Conservation (phyloP, 202 grass and related monocot genomes). For the Schoenoplectus triqueter region DNA sequence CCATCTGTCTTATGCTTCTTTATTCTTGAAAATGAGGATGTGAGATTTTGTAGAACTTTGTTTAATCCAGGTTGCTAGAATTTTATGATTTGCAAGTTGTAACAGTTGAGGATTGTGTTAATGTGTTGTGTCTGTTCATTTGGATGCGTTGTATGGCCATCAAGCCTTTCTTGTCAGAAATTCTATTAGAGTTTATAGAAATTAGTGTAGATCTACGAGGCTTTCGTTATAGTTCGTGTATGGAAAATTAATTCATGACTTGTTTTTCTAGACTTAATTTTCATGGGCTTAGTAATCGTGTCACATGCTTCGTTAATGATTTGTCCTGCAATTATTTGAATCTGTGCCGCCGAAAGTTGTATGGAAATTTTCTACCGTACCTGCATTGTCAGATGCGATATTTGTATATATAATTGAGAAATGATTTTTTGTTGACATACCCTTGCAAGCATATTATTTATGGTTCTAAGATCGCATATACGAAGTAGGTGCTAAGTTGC, state of each 20-base stretch:
- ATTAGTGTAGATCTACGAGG: neutral
- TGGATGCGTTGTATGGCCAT: neutral
- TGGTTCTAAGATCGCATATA: too few relatives aligned
- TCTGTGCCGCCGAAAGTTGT: neutral
- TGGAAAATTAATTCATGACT: neutral
- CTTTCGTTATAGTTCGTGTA: neutral
- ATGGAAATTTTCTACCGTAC: too few relatives aligned
- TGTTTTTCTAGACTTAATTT: neutral
- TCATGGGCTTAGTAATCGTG: neutral
- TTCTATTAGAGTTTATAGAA: neutral
- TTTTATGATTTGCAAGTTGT: neutral
- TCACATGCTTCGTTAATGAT: neutral
- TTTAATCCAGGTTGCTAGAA: slow-evolving; percentile 19
- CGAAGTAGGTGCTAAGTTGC: neutral
- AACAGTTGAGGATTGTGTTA: neutral
- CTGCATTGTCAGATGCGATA: neutral
- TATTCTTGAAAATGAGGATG: slow-evolving; percentile 23
- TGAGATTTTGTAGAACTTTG: slow-evolving; percentile 34
- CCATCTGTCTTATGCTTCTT: slow-evolving; percentile 12
- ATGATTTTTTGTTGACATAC: neutral
- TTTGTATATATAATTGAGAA: neutral
- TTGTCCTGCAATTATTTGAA: neutral
- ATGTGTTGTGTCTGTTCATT: neutral
- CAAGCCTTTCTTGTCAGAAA: neutral
- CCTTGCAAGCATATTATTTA: neutral